Conservation (phyloP, 176 grass and related monocot species). For the Coix lacrymajobi region DNA sequence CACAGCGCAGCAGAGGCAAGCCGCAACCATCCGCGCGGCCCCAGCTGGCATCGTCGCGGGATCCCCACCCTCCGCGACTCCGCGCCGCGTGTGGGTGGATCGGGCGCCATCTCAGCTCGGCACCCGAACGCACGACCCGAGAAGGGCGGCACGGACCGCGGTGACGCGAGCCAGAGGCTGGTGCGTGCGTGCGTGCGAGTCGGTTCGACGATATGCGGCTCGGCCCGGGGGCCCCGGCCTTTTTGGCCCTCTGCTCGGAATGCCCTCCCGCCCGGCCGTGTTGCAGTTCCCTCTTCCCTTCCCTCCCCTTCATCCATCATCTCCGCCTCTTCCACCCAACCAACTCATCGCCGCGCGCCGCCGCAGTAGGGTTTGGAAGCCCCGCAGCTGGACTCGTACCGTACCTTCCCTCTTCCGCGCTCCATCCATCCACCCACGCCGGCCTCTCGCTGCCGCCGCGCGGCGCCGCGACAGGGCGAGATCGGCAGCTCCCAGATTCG, state of each 20-base stretch:
- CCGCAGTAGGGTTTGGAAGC: background rate
- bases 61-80: background rate
- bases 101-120: background rate
- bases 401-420: background rate
- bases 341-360: background rate
- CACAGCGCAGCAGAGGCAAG: no score
- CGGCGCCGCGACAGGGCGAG: background rate
- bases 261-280: no score
- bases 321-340: background rate
- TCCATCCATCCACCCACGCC: background rate
- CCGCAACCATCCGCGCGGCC: background rate
- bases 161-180: slow-evolving; percentile 4
- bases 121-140: background rate
- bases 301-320: background rate
- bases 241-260: no score
- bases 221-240: background rate
- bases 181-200: background rate
- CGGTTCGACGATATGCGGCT: background rate
- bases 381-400: background rate
- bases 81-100: background rate
- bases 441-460: background rate
- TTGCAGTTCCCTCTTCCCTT: background rate
- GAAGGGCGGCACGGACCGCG: background rate
- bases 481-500: slow-evolving; percentile 27
- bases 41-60: background rate